Evolutionary conservation across 331 rosid genomes (phyloP), one percentile per base, ranked within the genome.

Genomic region (Rosa hybrid): DNA sequence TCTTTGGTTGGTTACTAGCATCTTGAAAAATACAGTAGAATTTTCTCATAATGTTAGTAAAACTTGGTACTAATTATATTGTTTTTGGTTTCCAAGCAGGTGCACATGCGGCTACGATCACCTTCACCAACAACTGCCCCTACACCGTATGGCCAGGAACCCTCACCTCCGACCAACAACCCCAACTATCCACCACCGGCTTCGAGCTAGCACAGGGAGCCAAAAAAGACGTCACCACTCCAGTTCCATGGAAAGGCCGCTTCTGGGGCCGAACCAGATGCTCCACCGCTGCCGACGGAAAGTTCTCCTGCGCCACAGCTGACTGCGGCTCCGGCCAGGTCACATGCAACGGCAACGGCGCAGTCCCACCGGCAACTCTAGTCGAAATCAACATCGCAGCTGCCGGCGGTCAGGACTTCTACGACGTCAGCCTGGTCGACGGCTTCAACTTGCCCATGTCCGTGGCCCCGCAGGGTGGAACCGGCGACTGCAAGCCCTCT

Each of bases 391-490:
- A 82, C 10, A 17, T 86, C 1, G 76, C 10, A 4, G 81, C 77
- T n/a, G 79, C 38, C n/a, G 82, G 85, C 11, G 86, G 72, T 42
- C 84, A 84, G 46, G 92, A 89, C 73, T 89, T 78, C 75, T 89
- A 82, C 77, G 92, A 89, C 69, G 20, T 89, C 12, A 86, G 88
- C 74, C 84, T 83, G 25, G 94, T 90, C 0, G 93, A 92, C 7
- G 97, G 97, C 48, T 92, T 90, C 81, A 92, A 92, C 65, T 57
- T 90, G 71, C 97, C 90, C 0, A 50, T 90, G 21, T 83, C 88
- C 0, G 65, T 92, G 5, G 76, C 86, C 1, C 84, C 96, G 0
- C 78, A 74, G 25, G 93, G 94, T 0, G 90, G 97, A 1, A 68
- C 65, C 0, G 84, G 88, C 0, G 85, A 7, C 0, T 92, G 97